A percentile compares a stretch with the other conserved stretches of the same genome.
Evolutionary conservation across 495 filamentous ascomycete species (phyloP).

Genomic region (Terfezia boudieri): DNA sequence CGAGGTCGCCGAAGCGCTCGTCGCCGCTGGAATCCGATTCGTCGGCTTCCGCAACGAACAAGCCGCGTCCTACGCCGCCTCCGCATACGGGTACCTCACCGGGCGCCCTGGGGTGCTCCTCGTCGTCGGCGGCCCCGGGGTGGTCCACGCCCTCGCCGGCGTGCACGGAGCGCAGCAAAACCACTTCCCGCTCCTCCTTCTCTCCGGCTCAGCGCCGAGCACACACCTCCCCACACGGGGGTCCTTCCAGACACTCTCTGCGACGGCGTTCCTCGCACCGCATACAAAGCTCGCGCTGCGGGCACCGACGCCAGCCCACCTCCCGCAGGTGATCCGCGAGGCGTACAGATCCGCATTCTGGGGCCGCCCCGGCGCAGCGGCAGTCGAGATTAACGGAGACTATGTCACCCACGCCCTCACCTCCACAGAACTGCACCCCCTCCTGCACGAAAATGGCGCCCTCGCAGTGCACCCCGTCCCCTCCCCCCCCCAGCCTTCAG

Average conservation of each 20-base stretch:
- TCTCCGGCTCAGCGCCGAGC: slow-evolving; percentile 34
- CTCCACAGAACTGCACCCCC: slow-evolving; percentile 1
- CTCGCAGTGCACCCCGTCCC: slow-evolving; percentile 16
- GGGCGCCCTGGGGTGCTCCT: slow-evolving; percentile 39
- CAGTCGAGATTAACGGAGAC: slow-evolving; percentile 41
- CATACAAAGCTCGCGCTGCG: slow-evolving; percentile 37
- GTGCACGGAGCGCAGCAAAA: slow-evolving; percentile 14
- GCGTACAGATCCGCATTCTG: slow-evolving; percentile 36
- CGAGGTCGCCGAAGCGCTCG: slow-evolving; percentile 40
- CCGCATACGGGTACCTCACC: slow-evolving; percentile 42
- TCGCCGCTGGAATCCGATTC: slow-evolving; percentile 40
- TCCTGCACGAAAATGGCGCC: background rate
- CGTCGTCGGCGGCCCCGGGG: slow-evolving; percentile 42
- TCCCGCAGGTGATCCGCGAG: slow-evolving; percentile 29
- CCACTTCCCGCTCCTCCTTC: slow-evolving; percentile 33
- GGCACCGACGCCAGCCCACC: slow-evolving; percentile 26
- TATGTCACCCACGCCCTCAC: slow-evolving; percentile 23
- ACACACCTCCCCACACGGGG: slow-evolving; percentile 32
- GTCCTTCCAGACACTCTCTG: slow-evolving; percentile 41
- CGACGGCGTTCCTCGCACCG: slow-evolving; percentile 32
- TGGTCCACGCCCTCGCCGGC: slow-evolving; percentile 39
- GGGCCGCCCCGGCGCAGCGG: slow-evolving; percentile 34
- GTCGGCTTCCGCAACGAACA: slow-evolving; percentile 47
- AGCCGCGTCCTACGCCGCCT: slow-evolving; percentile 39
- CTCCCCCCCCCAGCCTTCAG: slow-evolving; percentile 23